Evolutionary conservation across 371 early-diverging fungal genomes (phyloP), one percentile per base, ranked within the genome.

Genomic region (Mucor saturninus): DNA sequence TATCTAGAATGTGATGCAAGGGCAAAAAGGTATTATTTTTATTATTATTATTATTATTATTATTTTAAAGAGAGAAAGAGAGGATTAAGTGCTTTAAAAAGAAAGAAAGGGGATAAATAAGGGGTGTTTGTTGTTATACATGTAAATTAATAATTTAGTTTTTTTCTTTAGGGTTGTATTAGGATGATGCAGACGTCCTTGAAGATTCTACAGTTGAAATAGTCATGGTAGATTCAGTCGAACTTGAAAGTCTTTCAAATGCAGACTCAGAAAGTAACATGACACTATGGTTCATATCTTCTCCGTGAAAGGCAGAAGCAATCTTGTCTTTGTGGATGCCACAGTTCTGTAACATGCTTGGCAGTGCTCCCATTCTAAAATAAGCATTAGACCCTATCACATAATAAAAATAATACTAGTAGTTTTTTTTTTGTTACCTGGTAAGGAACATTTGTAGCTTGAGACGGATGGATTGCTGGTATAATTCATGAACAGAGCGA

Each of bases 371-470:
- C 76, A 73, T 76, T 60, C 76, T 76, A n/a, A 15, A 31, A 26
- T 37, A 30, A 40, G 26, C 14, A 21, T 42, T 38, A 29, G 5
- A 13, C 5, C 10, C n/a, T 54, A 30, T 10, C 30, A 50, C 30
- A 30, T 29, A 30, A 30, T 28, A 5, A 46, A 2, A 26, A n/a
- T 8, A 45, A 46, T 28, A 30, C 5, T 3, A 28, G 28, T 5
- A 7, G 28, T 9, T 9, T 3, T 5, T n/a, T 38, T 14, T 31
- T 61, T 46, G 11, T 29, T 70, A 75, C 80, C 77, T 76, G 31
- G 68, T 61, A 14, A 80, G 57, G 37, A 67, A 73, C 92, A 93
- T 93, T 59, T 85, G 84, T 11, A 93, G 72, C 57, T 87, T 84
- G 39, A 92, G 66, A 26, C 85, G 74, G 21, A 86, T 70, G 5